A percentile compares a stretch with the other conserved stretches of the same genome.
phyloP scores from a whole-genome alignment of 2,329 filamentous ascomycete genomes.

The Clonostachys byssicola region DNA sequence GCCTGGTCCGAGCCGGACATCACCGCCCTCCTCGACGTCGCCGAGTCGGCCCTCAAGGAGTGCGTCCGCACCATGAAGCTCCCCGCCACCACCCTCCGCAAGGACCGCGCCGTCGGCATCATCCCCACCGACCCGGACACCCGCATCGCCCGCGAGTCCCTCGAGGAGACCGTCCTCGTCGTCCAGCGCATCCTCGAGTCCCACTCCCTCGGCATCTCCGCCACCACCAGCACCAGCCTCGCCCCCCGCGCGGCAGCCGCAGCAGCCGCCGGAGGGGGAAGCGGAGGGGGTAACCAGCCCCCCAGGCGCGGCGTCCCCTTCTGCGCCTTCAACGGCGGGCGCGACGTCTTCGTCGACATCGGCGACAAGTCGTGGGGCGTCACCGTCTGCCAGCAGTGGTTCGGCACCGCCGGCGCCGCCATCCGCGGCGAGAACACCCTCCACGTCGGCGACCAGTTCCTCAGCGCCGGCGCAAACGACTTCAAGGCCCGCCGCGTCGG shows the following conservation, averaged over 20 bases:
- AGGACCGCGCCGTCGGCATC: constrained; percentile 82
- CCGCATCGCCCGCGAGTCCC: constrained; percentile 77
- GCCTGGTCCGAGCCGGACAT: constrained; percentile 77
- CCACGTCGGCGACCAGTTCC: constrained; percentile 95
- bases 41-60: constrained; percentile 77
- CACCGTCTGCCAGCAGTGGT: constrained; percentile 85
- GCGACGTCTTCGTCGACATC: constrained; percentile 97
- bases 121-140: constrained; percentile 55
- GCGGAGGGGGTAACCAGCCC: constrained; percentile 12
- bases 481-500: constrained; percentile 92
- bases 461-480: constrained; percentile 93
- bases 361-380: constrained; percentile 98
- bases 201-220: constrained; percentile 31
- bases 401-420: constrained; percentile 44
- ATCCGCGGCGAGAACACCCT: constrained; percentile 76
- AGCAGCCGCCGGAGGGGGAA: constrained; percentile 11
- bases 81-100: constrained; percentile 76
- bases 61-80: constrained; percentile 78
- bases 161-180: constrained; percentile 94
- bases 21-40: constrained; percentile 76
- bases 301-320: constrained; percentile 61
- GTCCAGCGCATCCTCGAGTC: constrained; percentile 91
- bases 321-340: constrained; percentile 96
- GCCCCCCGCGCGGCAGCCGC: constrained; percentile 24
- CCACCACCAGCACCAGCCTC: constrained; percentile 40